A percentile compares a stretch with the other conserved stretches of the same genome.
Conservation (phyloP, 2,329 filamentous ascomycete genomes). For the Exophiala calicioides region DNA sequence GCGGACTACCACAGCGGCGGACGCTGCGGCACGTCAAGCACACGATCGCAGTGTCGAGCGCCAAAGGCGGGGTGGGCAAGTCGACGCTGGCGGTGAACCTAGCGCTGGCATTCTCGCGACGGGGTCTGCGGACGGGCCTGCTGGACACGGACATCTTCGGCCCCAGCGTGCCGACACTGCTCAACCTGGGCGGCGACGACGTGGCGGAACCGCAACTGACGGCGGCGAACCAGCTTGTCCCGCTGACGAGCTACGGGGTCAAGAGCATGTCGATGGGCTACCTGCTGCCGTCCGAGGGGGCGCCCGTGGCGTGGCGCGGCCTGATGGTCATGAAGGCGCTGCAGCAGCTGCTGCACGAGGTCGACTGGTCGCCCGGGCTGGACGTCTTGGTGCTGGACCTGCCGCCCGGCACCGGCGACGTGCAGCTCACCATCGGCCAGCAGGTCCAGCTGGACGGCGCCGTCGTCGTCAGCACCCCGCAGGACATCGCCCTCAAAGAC, state of each 20-base stretch:
- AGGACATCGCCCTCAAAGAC: constrained; percentile 88
- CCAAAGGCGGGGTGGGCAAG: constrained; percentile 97
- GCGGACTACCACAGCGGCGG: constrained; percentile 76
- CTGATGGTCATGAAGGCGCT: constrained; percentile 98
- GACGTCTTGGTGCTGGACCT: constrained; percentile 89
- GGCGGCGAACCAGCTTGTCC: constrained; percentile 70
- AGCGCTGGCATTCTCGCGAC: constrained; percentile 79
- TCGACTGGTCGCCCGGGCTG: constrained; percentile 67
- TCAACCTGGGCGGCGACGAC: constrained; percentile 63
- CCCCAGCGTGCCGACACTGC: constrained; percentile 86
- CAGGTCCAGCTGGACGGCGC: constrained; percentile 83
- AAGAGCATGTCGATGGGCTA: constrained; percentile 99
- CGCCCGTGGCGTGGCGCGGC: constrained; percentile 90
- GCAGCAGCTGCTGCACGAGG: constrained; percentile 91
- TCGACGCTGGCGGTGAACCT: constrained; percentile 89
- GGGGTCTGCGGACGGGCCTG: constrained; percentile 80
- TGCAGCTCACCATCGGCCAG: constrained; percentile 94
- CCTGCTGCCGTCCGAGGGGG: constrained; percentile 68
- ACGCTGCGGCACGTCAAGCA: constrained; percentile 83
- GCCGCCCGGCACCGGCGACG: constrained; percentile 92
- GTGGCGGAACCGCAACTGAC: constrained; percentile 28
- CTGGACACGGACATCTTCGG: constrained; percentile 97
- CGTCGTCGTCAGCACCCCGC: constrained; percentile 88
- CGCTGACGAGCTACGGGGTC: constrained; percentile 89
- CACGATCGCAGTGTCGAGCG: constrained; percentile 94